phyloP scores from a whole-genome alignment of 2,329 filamentous ascomycete genomes.

The Pseudogymnoascus sp. region DNA sequence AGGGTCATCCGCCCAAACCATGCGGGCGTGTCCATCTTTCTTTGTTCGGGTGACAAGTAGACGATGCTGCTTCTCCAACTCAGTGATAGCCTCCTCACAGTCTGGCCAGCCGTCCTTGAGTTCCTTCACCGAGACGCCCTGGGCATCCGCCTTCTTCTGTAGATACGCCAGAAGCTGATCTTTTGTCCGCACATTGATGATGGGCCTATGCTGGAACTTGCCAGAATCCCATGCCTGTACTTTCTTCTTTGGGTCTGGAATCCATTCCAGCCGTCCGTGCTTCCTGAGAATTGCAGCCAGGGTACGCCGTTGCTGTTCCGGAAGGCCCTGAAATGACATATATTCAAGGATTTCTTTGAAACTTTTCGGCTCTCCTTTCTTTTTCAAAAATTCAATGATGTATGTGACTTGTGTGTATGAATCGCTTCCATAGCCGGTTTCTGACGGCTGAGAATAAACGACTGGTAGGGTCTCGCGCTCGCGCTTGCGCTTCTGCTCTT shows the following conservation, averaged over 20 bases:
- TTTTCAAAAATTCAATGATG: slow-evolving; percentile 75
- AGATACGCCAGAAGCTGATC: slow-evolving; percentile 74
- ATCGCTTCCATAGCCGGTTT: slow-evolving; percentile 68
- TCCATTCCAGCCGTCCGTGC: slow-evolving; percentile 53
- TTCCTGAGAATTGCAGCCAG: slow-evolving; percentile 63
- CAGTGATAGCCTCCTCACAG: slow-evolving; percentile 69
- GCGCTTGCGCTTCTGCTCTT: slow-evolving; percentile 48
- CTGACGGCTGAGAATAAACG: slow-evolving; percentile 69
- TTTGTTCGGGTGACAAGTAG: slow-evolving; percentile 83
- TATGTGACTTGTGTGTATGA: slow-evolving; percentile 84
- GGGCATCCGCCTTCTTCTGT: slow-evolving; percentile 72
- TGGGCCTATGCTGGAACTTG: slow-evolving; percentile 75
- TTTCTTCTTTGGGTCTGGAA: slow-evolving; percentile 51
- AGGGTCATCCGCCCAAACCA: slow-evolving; percentile 84
- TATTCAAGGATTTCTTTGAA: slow-evolving; percentile 75
- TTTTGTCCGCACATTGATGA: slow-evolving; percentile 73
- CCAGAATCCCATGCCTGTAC: slow-evolving; percentile 61
- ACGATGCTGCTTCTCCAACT: slow-evolving; percentile 69
- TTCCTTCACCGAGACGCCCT: slow-evolving; percentile 77
- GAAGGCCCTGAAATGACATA: slow-evolving; percentile 60
- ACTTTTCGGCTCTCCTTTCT: slow-evolving; percentile 59
- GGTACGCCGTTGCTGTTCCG: slow-evolving; percentile 54
- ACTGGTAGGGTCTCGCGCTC: slow-evolving; percentile 49
- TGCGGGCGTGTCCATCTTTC: slow-evolving; percentile 80
- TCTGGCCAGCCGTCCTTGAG: slow-evolving; percentile 93